Evolutionary conservation across 345 rosid species (phyloP), one percentile per base, ranked within the genome.

Genomic region (Populus deltoides): DNA sequence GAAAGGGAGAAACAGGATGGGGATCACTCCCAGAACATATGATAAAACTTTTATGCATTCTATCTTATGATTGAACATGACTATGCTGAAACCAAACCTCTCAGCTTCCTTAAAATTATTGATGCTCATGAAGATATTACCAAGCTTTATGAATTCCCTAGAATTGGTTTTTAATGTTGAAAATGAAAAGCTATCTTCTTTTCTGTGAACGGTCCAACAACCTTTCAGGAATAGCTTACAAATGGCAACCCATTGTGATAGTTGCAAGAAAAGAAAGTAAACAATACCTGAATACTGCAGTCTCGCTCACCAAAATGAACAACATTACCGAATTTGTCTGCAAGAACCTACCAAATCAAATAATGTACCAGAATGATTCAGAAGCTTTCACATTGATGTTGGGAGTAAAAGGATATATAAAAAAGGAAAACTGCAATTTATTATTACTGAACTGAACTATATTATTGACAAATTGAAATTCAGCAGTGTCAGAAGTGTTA

Each of bases 241-340:
- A 80, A 39, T 68, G 70, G 38, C 18, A 73, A 59, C 25, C 12
- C 67, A 29, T 27, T 27, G 39, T 61, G 72, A 29, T 7, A 43
- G 62, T 22, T 35, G 71, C 18, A 76, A 62, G 70, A 38, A 17
- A 41, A 15, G 43, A 62, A 10, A 4, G 45, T 71, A 38, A 39
- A 38, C 25, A 51, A 49, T 90, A 96, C 99, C 97, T 96, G 99
- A 81, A 96, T 96, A 82, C 98, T 96, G 90, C 99, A 96, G 89
- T 96, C 99, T 77, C 99, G 94, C 89, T 96, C 99, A 77, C 99
- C 98, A 78, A 92, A 96, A 85, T 96, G 99, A 82, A 96, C 98
- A 81, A 93, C 99, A 80, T 96, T 93, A 71, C 99, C 98, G 80
- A 84, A 86, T 83, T 93, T 93, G 89, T 96, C 99, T 24, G 99